phyloP scores from a whole-genome alignment of 768 basidiomycete species.

The Wakefieldia striispora region DNA sequence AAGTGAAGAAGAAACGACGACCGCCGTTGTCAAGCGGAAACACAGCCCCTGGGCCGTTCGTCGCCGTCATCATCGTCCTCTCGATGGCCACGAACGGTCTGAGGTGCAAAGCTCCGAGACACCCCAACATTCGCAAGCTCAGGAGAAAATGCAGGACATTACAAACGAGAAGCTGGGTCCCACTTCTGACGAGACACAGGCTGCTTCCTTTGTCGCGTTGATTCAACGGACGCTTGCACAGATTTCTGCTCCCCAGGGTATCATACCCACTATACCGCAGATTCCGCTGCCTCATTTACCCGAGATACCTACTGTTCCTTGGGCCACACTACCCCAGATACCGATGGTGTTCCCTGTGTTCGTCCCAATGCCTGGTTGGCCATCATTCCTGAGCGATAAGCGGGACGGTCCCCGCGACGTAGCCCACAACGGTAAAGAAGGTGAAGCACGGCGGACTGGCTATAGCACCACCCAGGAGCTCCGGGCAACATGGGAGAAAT shows the following conservation, averaged over 20 bases:
- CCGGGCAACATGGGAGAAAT: constrained; percentile 74
- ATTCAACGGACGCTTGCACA: constrained; percentile 72
- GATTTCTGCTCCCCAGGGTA: constrained; percentile 53
- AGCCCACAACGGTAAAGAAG: constrained; percentile 32
- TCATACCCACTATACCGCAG: constrained; percentile 54
- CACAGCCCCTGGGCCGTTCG: constrained; percentile 34
- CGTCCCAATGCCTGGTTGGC: constrained; percentile 65
- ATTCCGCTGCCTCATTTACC: constrained; percentile 57
- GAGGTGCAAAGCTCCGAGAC: background rate
- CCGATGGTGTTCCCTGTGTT: constrained; percentile 80
- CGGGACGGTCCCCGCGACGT: constrained; percentile 34
- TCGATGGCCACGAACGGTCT: constrained; percentile 18
- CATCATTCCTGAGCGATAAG: constrained; percentile 57
- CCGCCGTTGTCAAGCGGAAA: constrained; percentile 29
- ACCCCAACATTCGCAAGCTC: constrained; percentile 1
- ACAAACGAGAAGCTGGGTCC: constrained; percentile 18
- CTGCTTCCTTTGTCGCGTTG: constrained; percentile 60
- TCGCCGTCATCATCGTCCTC: constrained; percentile 22
- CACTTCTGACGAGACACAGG: constrained; percentile 35
- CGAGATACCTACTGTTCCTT: constrained; percentile 62
- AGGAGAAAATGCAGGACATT: constrained; percentile 15
- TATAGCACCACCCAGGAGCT: constrained; percentile 59
- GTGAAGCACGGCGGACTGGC: constrained; percentile 35
- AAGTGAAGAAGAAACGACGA: constrained; percentile 54
- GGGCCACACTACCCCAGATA: constrained; percentile 62